phyloP scores from a whole-genome alignment of 148 eudicot species.

The Persicaria tinctoria region DNA sequence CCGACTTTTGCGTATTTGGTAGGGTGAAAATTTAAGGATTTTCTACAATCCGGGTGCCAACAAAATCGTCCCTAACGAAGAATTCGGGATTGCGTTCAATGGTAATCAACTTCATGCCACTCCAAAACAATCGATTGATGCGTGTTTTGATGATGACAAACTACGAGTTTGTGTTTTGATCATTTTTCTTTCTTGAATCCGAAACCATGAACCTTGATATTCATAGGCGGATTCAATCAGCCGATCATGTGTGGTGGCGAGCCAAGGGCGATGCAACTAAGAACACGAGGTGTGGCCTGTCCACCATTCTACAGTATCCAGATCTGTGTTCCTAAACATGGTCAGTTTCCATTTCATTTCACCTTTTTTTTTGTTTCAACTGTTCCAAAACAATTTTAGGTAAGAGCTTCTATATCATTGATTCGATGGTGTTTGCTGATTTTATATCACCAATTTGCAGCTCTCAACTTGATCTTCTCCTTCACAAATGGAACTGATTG shows the following conservation, averaged over 20 bases:
- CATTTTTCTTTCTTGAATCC: too few relatives aligned
- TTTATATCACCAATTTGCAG: constrained; percentile 28
- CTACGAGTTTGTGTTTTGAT: too few relatives aligned
- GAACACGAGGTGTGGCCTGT: constrained; percentile 75
- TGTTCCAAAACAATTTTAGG: neutral
- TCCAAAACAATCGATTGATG: neutral
- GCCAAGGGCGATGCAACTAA: constrained; percentile 80
- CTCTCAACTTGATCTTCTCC: constrained; percentile 72
- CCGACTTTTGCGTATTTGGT: neutral
- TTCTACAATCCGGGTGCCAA: constrained; percentile 80
- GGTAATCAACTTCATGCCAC: constrained; percentile 27
- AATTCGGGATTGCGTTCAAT: constrained; percentile 77
- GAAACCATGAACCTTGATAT: neutral
- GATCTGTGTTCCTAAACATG: constrained; percentile 86
- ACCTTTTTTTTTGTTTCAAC: neutral
- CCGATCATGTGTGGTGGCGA: constrained; percentile 98
- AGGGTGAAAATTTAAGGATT: constrained; percentile 72
- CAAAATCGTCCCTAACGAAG: constrained; percentile 68
- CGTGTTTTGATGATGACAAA: too few relatives aligned
- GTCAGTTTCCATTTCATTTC: constrained; percentile 31
- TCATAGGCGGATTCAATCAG: constrained; percentile 85
- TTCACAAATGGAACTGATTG: constrained; percentile 85
- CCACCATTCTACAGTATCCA: constrained; percentile 73
- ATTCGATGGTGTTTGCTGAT: neutral
- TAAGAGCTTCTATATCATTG: neutral